phyloP scores from a whole-genome alignment of 2,329 filamentous ascomycete genomes.

The Scedosporium boydii region DNA sequence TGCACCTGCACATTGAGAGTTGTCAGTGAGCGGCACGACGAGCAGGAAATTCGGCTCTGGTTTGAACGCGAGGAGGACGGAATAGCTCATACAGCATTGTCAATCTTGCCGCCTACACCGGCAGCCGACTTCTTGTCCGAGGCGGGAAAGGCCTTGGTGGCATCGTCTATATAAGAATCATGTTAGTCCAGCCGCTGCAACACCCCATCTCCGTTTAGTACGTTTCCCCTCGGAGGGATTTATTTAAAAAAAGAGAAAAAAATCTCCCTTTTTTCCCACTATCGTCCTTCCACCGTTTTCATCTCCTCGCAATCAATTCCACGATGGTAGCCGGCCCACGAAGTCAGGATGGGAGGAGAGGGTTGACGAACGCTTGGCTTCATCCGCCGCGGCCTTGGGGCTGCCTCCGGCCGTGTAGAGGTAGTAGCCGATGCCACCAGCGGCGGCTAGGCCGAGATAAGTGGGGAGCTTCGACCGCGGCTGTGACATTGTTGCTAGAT shows the following conservation, averaged over 20 bases:
- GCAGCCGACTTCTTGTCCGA: slow-evolving; percentile 39
- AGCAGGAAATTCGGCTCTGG: neutral
- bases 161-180: slow-evolving; percentile 50
- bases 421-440: slow-evolving; percentile 74
- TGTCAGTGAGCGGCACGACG: slow-evolving; percentile 11
- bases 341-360: slow-evolving; percentile 8
- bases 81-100: slow-evolving; percentile 51
- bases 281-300: neutral
- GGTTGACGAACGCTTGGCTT: slow-evolving; percentile 60
- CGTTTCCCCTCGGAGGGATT: neutral
- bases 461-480: slow-evolving; percentile 36
- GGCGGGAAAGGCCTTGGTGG: slow-evolving; percentile 56
- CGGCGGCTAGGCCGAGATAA: slow-evolving; percentile 51
- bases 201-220: neutral
- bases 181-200: neutral
- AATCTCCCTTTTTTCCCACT: too few relatives aligned
- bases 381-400: slow-evolving; percentile 73
- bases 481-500: slow-evolving; percentile 14
- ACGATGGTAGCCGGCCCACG: neutral
- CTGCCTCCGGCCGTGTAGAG: slow-evolving; percentile 79
- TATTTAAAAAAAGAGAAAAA: too few relatives aligned
- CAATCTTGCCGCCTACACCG: slow-evolving; percentile 52
- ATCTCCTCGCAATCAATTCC: neutral
- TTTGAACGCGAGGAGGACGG: neutral
- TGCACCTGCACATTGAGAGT: slow-evolving; percentile 25